Conservation (phyloP, 2,329 filamentous ascomycete genomes). For the Colletotrichum sp. region DNA sequence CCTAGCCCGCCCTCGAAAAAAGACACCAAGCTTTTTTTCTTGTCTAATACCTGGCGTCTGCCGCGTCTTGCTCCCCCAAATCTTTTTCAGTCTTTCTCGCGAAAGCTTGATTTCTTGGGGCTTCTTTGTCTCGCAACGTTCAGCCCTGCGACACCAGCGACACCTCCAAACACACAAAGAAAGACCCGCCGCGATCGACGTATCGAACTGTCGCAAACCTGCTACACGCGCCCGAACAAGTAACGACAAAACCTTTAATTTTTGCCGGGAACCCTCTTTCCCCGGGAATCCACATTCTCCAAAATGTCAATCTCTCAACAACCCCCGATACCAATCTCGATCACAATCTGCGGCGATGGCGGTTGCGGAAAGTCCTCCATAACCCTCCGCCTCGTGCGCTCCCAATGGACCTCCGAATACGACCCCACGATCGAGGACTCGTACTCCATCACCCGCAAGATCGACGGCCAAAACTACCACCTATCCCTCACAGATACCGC, state of each 20-base stretch:
- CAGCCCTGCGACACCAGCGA: not conserved
- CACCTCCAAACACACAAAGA: not conserved
- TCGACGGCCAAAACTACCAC: constrained; percentile 83
- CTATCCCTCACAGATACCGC: constrained; percentile 83
- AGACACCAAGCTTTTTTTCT: not conserved
- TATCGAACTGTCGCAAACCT: not conserved
- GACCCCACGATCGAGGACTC: constrained; percentile 85
- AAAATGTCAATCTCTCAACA: constrained; percentile 28
- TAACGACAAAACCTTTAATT: not conserved
- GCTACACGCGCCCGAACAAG: not conserved
- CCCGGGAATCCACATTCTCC: not conserved
- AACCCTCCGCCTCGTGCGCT: constrained; percentile 80
- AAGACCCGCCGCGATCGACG: not conserved
- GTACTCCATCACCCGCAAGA: constrained; percentile 80
- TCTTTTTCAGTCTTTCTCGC: not conserved
- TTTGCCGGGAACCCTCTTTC: not conserved
- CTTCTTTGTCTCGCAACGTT: not conserved
- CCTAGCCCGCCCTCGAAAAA: not conserved
- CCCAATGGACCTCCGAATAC: constrained; percentile 84
- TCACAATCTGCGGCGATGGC: constrained; percentile 87
- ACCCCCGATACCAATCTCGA: constrained; percentile 65
- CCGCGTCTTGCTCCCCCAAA: not conserved
- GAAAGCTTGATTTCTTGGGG: not conserved
- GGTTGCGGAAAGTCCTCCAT: constrained; percentile 87
- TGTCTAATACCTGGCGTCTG: not conserved